A percentile compares a stretch with the other conserved stretches of the same genome.
These are phyloP conservation scores for Xerocomus cyaneibrunnescens DNA, from an alignment of 1,284 basidiomycete species.

Conservation along the genomic window DNA sequence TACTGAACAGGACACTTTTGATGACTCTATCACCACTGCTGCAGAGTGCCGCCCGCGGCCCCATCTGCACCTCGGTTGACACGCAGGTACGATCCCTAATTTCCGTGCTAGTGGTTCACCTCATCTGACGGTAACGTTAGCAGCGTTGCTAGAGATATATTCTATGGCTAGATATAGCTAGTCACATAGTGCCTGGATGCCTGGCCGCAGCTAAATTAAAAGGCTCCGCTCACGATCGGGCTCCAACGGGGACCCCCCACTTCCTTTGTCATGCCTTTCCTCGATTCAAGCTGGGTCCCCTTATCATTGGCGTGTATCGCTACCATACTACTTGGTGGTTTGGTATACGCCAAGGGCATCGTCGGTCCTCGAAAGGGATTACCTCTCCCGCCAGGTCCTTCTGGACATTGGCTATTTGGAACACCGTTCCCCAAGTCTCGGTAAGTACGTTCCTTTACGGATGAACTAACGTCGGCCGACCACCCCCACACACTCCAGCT, in stretches of 20 bases:
- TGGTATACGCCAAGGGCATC: neutral
- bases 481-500: conserved; percentile 3
- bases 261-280: neutral
- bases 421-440: conserved; percentile 21
- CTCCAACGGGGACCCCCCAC: neutral
- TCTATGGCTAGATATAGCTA: no score
- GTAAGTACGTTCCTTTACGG: conserved; percentile 2
- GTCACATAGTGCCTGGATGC: no score
- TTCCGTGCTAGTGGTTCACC: no score
- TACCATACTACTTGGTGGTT: conserved; percentile 4
- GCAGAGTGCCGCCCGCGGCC: no score
- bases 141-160: no score
- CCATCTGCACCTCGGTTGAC: no score
- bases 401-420: conserved; percentile 25
- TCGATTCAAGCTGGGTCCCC: neutral
- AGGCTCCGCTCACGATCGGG: neutral
- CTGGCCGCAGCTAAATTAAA: neutral
- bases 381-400: conserved; percentile 26
- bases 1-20: no score
- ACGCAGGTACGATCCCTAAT: no score
- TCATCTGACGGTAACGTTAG: no score
- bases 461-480: neutral
- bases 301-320: conserved; percentile 3
- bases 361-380: conserved; percentile 6
- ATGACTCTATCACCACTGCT: no score